Evolutionary conservation across 1,284 basidiomycete species (phyloP), one percentile per base, ranked within the genome.

Genomic region (Ceratobasidium sp.): DNA sequence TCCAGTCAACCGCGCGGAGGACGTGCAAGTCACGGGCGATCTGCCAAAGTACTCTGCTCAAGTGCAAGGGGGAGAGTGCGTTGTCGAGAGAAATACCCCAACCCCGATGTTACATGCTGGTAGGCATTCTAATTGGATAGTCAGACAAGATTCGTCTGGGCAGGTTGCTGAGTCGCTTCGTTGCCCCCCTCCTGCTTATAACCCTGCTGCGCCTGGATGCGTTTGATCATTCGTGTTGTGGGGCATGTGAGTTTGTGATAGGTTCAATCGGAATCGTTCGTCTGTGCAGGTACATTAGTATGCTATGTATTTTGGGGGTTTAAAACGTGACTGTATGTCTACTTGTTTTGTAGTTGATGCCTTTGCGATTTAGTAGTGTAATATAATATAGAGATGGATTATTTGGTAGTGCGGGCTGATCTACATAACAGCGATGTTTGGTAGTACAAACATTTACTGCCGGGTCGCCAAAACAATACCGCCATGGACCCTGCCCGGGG

Each of bases 31-130:
- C 41, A 10, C 35, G 2, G 54, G 41, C 27, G 68, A 52, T 2
- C 52, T 70, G 12, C 68, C 68, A 12, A 70, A 70, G 38, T 70
- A 70, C 68, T 55, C 68, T 30, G 23, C 68, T 12, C 68, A 44
- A 30, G 68, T 52, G 6, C 30, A 16, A 8, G 27, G 16, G 4
- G 52, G 52, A 23, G 68, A 70, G 33, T 38, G 57, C 3, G 55
- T 52, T 35, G 52, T 70, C 33, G 54, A 35, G 10, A 30, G 68
- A 50, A 57, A 27, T 35, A 16, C 55, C 35, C n/a, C 48, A 16
- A 33, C 35, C 2, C 30, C 5, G 16, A 14, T 35, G 30, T 10
- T 14, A 8, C 20, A 8, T 30, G 30, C 14, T 20, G 66, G 50
- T 3, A n/a, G 18, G n/a, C 68, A 50, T n/a, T 27, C 66, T 2